These are phyloP conservation scores for Penicillium janthinellum DNA, from an alignment of 2,329 filamentous ascomycete genomes.

Conservation along the genomic window DNA sequence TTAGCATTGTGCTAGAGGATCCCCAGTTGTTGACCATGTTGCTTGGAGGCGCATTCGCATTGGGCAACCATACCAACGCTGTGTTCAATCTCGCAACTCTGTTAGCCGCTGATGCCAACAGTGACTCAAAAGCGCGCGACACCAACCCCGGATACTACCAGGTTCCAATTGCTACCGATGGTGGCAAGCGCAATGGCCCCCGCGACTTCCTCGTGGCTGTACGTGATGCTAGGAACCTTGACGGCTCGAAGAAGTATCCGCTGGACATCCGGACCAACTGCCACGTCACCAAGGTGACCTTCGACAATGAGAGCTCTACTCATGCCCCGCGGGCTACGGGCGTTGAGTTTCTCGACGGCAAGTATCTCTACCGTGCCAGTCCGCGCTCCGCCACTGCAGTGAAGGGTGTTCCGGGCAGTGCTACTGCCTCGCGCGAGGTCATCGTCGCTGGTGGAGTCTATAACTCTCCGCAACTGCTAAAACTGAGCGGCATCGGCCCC, in stretches of 20 bases:
- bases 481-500: conserved; percentile 66
- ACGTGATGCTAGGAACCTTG: conserved; percentile 26
- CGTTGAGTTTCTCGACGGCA: conserved; percentile 53
- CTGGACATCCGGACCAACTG: conserved; percentile 57
- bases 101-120: conserved; percentile 56
- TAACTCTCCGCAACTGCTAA: conserved; percentile 66
- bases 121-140: conserved; percentile 51
- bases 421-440: conserved; percentile 48
- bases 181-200: conserved; percentile 27
- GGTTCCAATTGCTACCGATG: conserved; percentile 54
- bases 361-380: conserved; percentile 51
- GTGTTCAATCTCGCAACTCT: conserved; percentile 49
- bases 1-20: conserved; percentile 56
- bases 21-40: conserved; percentile 57
- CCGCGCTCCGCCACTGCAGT: conserved; percentile 34
- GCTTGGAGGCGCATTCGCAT: conserved; percentile 54
- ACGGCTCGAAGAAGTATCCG: conserved; percentile 50
- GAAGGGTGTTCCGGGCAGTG: conserved; percentile 43
- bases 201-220: conserved; percentile 46
- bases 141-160: conserved; percentile 56
- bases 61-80: conserved; percentile 49
- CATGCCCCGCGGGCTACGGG: conserved; percentile 49
- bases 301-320: conserved; percentile 36
- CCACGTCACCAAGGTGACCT: conserved; percentile 50
- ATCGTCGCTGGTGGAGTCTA: conserved; percentile 59